phyloP scores from a whole-genome alignment of 1,284 basidiomycete species.

The Cyathus olla region DNA sequence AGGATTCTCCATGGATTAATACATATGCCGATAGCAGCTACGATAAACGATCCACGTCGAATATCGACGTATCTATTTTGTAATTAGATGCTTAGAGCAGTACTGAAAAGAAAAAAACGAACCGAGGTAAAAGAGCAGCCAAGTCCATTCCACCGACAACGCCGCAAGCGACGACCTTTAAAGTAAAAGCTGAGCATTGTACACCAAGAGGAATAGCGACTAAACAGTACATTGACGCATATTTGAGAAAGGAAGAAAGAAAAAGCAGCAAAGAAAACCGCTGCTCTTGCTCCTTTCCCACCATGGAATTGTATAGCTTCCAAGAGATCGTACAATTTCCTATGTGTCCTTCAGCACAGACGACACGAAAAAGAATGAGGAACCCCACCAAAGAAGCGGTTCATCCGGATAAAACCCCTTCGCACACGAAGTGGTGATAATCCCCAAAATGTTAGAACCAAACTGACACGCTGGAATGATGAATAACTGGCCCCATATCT shows the following conservation, averaged over 20 bases:
- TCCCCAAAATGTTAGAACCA: conserved; percentile 41
- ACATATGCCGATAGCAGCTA: conserved; percentile 37
- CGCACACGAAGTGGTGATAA: conserved; percentile 41
- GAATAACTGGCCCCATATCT: conserved; percentile 43
- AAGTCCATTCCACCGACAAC: conserved; percentile 43
- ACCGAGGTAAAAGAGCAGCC: conserved; percentile 21
- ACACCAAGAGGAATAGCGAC: not conserved
- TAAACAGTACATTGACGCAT: conserved; percentile 32
- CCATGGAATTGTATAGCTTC: conserved; percentile 38
- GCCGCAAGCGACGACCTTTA: conserved; percentile 34
- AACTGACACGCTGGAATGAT: conserved; percentile 42
- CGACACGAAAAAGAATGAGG: too few relatives aligned
- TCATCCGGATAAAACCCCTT: conserved; percentile 43
- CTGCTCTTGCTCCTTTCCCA: conserved; percentile 33
- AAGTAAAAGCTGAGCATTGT: not conserved
- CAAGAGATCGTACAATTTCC: conserved; percentile 40
- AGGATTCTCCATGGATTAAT: conserved; percentile 45
- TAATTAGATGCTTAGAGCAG: not conserved
- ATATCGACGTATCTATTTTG: conserved; percentile 34
- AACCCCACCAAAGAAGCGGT: conserved; percentile 34
- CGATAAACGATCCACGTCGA: conserved; percentile 37
- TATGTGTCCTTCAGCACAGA: not conserved
- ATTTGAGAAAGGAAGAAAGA: conserved; percentile 40
- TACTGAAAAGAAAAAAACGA: too few relatives aligned
- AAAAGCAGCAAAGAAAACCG: conserved; percentile 43